These are phyloP conservation scores for Amphicarpaea edgeworthii DNA, from an alignment of 306 rosid genomes.

Conservation along the genomic window DNA sequence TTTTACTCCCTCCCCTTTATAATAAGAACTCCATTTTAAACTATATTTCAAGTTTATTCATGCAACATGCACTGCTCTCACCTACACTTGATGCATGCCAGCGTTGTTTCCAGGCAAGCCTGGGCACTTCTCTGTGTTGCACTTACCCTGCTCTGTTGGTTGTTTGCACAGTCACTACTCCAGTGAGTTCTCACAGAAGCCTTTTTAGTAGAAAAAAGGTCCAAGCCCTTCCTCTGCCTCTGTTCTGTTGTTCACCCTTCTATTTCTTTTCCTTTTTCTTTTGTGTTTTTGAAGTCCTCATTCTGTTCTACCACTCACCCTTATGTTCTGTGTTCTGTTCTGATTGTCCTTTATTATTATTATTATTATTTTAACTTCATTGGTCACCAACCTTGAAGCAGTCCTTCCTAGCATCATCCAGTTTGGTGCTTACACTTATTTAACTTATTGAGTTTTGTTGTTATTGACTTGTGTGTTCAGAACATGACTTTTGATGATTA, in stretches of 20 bases:
- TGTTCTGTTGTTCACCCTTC: neutral
- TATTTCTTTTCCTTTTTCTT: neutral
- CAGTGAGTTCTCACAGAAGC: neutral
- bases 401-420: neutral
- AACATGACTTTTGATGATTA: neutral
- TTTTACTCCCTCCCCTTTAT: neutral
- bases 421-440: neutral
- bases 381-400: neutral
- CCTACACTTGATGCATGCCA: neutral
- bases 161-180: neutral
- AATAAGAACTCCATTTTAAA: neutral
- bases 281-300: neutral
- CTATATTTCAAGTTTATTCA: neutral
- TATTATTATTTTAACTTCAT: neutral
- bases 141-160: neutral
- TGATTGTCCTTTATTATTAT: neutral
- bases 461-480: neutral
- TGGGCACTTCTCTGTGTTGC: neutral
- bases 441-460: neutral
- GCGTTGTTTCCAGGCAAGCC: neutral
- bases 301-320: neutral
- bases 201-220: neutral
- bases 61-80: neutral
- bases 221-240: neutral
- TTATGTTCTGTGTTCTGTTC: neutral